Evolutionary conservation across 768 basidiomycete species (phyloP).

Genomic region (Boletus patriciae): DNA sequence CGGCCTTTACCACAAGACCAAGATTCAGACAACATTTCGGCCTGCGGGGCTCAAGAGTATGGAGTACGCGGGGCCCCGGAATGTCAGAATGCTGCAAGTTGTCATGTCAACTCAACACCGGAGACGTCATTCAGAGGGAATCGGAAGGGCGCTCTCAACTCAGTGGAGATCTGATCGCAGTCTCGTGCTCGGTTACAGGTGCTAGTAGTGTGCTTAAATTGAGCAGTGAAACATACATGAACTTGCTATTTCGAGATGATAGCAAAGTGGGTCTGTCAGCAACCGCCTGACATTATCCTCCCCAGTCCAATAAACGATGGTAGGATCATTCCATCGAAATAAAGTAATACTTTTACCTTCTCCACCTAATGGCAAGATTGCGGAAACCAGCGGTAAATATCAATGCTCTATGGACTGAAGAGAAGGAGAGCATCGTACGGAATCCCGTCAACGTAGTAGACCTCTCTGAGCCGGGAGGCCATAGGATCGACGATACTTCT

Average conservation of each 20-base stretch:
- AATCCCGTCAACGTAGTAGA: constrained; percentile 32
- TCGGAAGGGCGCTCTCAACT: background rate
- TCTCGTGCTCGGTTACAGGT: background rate
- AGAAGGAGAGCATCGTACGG: constrained; percentile 32
- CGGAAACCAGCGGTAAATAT: background rate
- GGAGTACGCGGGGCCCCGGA: too few species aligned
- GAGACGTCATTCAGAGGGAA: background rate
- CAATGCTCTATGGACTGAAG: constrained; percentile 23
- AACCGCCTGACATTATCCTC: background rate
- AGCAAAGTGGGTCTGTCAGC: background rate
- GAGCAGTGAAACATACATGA: background rate
- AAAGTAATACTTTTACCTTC: background rate
- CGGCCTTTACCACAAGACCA: background rate
- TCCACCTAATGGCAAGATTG: constrained; percentile 5
- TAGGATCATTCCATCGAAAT: background rate
- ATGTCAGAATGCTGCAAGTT: background rate
- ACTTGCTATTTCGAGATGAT: background rate
- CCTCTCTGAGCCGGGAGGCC: constrained; percentile 30
- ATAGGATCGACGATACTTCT: constrained; percentile 73
- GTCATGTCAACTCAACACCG: too few species aligned
- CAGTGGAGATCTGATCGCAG: background rate
- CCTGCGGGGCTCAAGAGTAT: too few species aligned
- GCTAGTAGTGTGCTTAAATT: background rate
- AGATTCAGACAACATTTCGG: background rate
- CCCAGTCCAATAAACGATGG: background rate